phyloP scores from a whole-genome alignment of 176 grass and related monocot genomes.

The Oryza nivara region DNA sequence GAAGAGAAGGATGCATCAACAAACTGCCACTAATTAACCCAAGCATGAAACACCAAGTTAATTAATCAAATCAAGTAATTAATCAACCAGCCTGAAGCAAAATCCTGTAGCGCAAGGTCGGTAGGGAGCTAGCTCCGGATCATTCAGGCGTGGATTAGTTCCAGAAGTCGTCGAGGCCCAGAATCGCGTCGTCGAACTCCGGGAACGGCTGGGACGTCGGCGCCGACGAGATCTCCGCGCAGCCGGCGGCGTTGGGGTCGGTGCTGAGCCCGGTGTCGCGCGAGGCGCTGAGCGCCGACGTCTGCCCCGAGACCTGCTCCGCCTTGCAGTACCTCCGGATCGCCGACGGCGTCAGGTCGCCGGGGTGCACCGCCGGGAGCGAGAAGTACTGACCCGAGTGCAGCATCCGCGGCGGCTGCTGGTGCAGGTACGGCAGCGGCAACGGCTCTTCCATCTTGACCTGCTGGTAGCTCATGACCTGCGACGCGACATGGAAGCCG shows the following conservation, averaged over 20 bases:
- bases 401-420: conserved; percentile 29
- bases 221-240: conserved; percentile 88
- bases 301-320: conserved; percentile 62
- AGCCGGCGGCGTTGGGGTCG: conserved; percentile 43
- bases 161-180: conserved; percentile 64
- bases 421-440: conserved; percentile 27
- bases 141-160: conserved; percentile 42
- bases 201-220: conserved; percentile 45
- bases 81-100: conserved; percentile 30
- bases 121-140: not conserved
- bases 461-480: conserved; percentile 12
- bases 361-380: conserved; percentile 32
- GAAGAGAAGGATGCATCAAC: conserved; percentile 24
- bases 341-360: conserved; percentile 43
- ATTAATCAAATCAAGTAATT: conserved; percentile 52
- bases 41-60: conserved; percentile 27
- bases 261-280: conserved; percentile 75
- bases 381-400: conserved; percentile 49
- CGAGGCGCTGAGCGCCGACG: conserved; percentile 59
- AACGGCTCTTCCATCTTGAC: conserved; percentile 49
- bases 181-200: conserved; percentile 42
- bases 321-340: conserved; percentile 83
- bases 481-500: not conserved
- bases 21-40: conserved; percentile 24
- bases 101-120: not conserved